A percentile compares a stretch with the other conserved stretches of the same genome.
These are phyloP conservation scores for Suillus spraguei DNA, from an alignment of 768 basidiomycete species.

Conservation along the genomic window DNA sequence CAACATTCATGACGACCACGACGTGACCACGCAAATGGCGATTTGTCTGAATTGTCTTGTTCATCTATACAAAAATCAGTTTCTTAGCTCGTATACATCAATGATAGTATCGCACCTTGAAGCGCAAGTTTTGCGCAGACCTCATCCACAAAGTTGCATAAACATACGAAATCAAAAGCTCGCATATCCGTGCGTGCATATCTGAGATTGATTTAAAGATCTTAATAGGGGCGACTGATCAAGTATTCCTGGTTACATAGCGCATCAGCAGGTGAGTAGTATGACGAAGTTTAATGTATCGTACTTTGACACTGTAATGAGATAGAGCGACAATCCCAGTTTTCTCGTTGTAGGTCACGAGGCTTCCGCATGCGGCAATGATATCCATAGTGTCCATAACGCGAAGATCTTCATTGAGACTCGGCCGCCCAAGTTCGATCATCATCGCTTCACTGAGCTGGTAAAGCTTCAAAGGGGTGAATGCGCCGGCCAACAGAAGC, in stretches of 20 bases:
- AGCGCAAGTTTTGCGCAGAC: too few relatives aligned
- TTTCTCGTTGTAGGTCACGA: conserved; percentile 8
- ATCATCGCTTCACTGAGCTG: conserved; percentile 5
- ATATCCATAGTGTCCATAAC: conserved; percentile 7
- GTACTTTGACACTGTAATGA: conserved; percentile 15
- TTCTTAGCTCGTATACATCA: not conserved
- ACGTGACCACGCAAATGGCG: too few relatives aligned
- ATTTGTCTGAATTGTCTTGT: too few relatives aligned
- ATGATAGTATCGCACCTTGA: not conserved
- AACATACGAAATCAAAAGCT: not conserved
- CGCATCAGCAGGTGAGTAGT: too few relatives aligned
- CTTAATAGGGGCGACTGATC: not conserved
- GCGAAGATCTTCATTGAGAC: not conserved
- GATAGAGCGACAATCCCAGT: not conserved
- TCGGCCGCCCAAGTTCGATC: not conserved
- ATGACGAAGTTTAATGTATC: not conserved
- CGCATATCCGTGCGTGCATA: not conserved
- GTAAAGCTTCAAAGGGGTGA: conserved; percentile 1
- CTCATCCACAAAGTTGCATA: not conserved
- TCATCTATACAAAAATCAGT: not conserved
- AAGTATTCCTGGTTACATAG: too few relatives aligned
- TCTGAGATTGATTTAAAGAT: not conserved
- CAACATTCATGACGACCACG: not conserved
- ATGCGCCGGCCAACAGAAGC: not conserved
- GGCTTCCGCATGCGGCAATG: not conserved